A percentile compares a stretch with the other conserved stretches of the same genome.
These are phyloP conservation scores for Crucihimalaya himalaica DNA, from an alignment of 345 rosid species.

Conservation along the genomic window DNA sequence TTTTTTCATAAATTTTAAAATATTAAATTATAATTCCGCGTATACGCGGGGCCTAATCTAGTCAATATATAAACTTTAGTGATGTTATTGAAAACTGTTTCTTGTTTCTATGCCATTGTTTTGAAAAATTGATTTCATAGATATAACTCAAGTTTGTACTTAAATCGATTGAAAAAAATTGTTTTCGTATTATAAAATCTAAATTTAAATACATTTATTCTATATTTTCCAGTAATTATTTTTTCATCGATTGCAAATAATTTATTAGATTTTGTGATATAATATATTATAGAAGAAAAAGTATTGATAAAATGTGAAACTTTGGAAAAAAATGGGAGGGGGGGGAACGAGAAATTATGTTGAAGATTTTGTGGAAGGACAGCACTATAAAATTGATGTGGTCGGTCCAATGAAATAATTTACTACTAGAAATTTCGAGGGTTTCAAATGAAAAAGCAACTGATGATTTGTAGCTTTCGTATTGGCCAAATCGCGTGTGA, in stretches of 20 bases:
- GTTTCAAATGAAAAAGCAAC: constrained; percentile 2
- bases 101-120: neutral
- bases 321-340: neutral
- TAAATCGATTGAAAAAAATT: neutral
- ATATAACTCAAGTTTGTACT: neutral
- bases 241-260: too few relatives aligned
- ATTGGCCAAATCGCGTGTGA: constrained; percentile 22
- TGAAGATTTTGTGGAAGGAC: neutral
- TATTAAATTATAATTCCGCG: too few relatives aligned
- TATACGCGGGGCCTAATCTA: too few relatives aligned
- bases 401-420: constrained; percentile 12
- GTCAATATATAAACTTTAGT: neutral
- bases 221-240: too few relatives aligned
- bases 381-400: neutral
- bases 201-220: too few relatives aligned
- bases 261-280: too few relatives aligned
- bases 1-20: too few relatives aligned
- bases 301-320: neutral
- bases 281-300: neutral
- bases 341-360: neutral
- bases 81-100: neutral
- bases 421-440: neutral
- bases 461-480: neutral
- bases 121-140: neutral
- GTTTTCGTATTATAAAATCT: too few relatives aligned